Percentiles rank a stretch among this genome's conserved stretches.
These are phyloP conservation scores for Seiridium cupressi DNA, from an alignment of 2,329 filamentous ascomycete genomes.

Conservation along the genomic window DNA sequence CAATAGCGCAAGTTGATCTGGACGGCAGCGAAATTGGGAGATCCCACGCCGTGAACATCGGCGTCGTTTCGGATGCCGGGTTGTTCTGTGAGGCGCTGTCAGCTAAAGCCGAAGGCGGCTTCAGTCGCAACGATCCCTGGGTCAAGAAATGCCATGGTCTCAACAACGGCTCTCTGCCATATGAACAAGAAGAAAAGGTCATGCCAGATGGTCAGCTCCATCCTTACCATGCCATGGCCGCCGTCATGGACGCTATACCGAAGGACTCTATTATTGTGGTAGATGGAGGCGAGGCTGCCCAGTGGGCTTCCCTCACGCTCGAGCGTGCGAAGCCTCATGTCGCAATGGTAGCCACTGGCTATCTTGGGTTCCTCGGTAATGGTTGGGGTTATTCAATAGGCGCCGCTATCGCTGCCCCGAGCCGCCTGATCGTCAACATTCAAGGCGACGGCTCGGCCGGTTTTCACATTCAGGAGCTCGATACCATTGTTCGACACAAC, in stretches of 20 bases:
- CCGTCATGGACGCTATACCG: conserved; percentile 33
- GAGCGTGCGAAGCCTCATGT: conserved; percentile 23
- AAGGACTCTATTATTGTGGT: conserved; percentile 33
- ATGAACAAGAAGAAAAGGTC: background rate
- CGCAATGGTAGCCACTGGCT: conserved; percentile 28
- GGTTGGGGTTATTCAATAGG: conserved; percentile 44
- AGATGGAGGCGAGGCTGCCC: conserved; percentile 37
- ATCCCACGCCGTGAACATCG: conserved; percentile 31
- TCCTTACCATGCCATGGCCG: conserved; percentile 38
- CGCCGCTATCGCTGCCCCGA: conserved; percentile 37
- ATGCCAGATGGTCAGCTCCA: conserved; percentile 24
- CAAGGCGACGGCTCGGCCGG: conserved; percentile 44
- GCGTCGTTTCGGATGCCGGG: conserved; percentile 36
- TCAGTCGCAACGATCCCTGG: background rate
- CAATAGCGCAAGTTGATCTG: conserved; percentile 38
- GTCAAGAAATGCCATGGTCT: too few species aligned
- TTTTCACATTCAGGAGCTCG: conserved; percentile 43
- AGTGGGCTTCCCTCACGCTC: conserved; percentile 31
- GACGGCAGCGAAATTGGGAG: conserved; percentile 41
- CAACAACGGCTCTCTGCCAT: too few species aligned
- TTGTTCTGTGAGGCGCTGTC: conserved; percentile 30
- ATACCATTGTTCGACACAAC: conserved; percentile 38
- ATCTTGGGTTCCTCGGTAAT: conserved; percentile 44
- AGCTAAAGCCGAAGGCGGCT: conserved; percentile 2
- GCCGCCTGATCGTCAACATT: conserved; percentile 36